These are phyloP conservation scores for Hypomontagnella monticulosa DNA, from an alignment of 495 filamentous ascomycete species.

Conservation along the genomic window DNA sequence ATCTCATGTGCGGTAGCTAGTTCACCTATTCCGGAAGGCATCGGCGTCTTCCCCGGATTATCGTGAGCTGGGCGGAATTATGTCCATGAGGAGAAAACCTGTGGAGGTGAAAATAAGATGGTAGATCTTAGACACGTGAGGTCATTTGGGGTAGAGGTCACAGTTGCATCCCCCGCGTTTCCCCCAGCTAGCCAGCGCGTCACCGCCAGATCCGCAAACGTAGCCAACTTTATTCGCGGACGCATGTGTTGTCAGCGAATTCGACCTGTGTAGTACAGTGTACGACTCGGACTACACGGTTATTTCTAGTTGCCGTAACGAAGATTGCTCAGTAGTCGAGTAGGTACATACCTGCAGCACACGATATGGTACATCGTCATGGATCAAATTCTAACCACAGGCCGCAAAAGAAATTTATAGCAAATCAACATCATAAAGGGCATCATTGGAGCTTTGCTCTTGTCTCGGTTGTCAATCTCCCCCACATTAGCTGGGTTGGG, in stretches of 20 bases:
- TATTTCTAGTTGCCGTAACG: slow-evolving; percentile 1
- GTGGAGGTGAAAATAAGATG: slow-evolving; percentile 37
- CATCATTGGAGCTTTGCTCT: slow-evolving; percentile 13
- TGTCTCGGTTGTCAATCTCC: slow-evolving; percentile 32
- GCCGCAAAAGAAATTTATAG: background rate
- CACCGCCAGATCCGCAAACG: slow-evolving; percentile 27
- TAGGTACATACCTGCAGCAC: background rate
- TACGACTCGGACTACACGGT: slow-evolving; percentile 13
- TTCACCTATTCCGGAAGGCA: slow-evolving; percentile 27
- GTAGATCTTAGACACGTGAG: slow-evolving; percentile 27
- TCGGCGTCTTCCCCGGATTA: slow-evolving; percentile 34
- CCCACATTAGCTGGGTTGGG: slow-evolving; percentile 37
- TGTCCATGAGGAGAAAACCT: slow-evolving; percentile 11
- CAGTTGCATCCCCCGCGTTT: slow-evolving; percentile 24
- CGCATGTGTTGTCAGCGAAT: slow-evolving; percentile 18
- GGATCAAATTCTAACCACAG: background rate
- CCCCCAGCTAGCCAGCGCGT: slow-evolving; percentile 13
- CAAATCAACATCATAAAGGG: background rate
- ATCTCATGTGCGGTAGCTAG: slow-evolving; percentile 35
- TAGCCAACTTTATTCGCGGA: slow-evolving; percentile 16
- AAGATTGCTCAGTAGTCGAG: background rate
- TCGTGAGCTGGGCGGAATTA: slow-evolving; percentile 25
- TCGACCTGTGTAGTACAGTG: slow-evolving; percentile 8
- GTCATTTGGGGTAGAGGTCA: slow-evolving; percentile 24
- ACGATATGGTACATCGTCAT: slow-evolving; percentile 1